These are phyloP conservation scores for Naganishia liquefaciens DNA, from an alignment of 1,284 basidiomycete genomes.

Conservation along the genomic window DNA sequence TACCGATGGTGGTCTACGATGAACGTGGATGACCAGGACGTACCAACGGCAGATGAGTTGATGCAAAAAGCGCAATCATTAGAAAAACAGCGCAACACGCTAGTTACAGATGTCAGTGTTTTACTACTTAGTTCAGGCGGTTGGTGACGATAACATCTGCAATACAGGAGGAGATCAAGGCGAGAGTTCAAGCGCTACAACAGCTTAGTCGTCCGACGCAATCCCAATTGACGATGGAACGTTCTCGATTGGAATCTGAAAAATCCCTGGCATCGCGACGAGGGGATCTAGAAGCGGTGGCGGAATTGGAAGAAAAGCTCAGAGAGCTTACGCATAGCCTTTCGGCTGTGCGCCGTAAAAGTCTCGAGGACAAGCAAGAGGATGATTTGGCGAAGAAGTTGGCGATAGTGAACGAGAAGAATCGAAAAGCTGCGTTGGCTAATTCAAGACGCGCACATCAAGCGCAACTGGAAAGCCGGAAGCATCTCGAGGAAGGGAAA, in stretches of 20 bases:
- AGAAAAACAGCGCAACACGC: slow-evolving; percentile 15
- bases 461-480: slow-evolving; percentile 25
- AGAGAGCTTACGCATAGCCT: slow-evolving; percentile 21
- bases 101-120: slow-evolving; percentile 30
- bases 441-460: slow-evolving; percentile 31
- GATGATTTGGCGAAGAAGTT: slow-evolving; percentile 22
- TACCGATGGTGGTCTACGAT: slow-evolving; percentile 32
- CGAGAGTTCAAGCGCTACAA: slow-evolving; percentile 23
- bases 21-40: slow-evolving; percentile 30
- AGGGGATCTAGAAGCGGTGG: slow-evolving; percentile 20
- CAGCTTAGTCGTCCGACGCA: slow-evolving; percentile 21
- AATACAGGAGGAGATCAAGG: slow-evolving; percentile 31
- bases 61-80: slow-evolving; percentile 25
- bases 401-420: slow-evolving; percentile 35
- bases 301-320: slow-evolving; percentile 22
- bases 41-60: slow-evolving; percentile 25
- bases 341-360: slow-evolving; percentile 10
- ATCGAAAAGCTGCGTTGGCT: slow-evolving; percentile 29
- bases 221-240: slow-evolving; percentile 15
- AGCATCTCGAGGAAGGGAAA: slow-evolving; percentile 19
- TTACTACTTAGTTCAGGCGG: not conserved
- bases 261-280: slow-evolving; percentile 21
- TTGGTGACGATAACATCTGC: not conserved
- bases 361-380: slow-evolving; percentile 20
- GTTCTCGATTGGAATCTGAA: slow-evolving; percentile 28